A percentile compares a stretch with the other conserved stretches of the same genome.
phyloP scores from a whole-genome alignment of 2,329 filamentous ascomycete species.

The Coleophoma eucalyptorum region DNA sequence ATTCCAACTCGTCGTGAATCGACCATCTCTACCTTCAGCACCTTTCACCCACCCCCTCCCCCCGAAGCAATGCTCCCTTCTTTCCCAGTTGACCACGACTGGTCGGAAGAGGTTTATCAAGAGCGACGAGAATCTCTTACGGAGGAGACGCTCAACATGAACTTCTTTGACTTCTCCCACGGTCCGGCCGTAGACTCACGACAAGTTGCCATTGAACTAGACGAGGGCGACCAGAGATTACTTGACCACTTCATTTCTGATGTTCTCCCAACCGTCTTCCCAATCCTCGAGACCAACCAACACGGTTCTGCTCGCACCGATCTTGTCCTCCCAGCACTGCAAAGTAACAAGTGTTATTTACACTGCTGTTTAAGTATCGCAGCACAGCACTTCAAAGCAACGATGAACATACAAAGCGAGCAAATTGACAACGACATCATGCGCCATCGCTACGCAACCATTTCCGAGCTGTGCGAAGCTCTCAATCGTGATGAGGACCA shows the following conservation, averaged over 20 bases:
- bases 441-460: slow-evolving; percentile 84
- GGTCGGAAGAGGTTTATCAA: slow-evolving; percentile 67
- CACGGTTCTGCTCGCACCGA: slow-evolving; percentile 77
- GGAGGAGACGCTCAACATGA: slow-evolving; percentile 65
- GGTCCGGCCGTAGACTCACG: slow-evolving; percentile 57
- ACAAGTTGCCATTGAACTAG: slow-evolving; percentile 74
- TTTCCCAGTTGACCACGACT: slow-evolving; percentile 64
- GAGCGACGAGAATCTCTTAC: slow-evolving; percentile 59
- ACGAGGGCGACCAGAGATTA: slow-evolving; percentile 81
- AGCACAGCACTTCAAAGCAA: slow-evolving; percentile 86
- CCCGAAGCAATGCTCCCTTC: slow-evolving; percentile 63
- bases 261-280: slow-evolving; percentile 86
- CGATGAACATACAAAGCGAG: slow-evolving; percentile 60
- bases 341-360: slow-evolving; percentile 88
- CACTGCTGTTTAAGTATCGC: slow-evolving; percentile 95
- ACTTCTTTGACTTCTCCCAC: slow-evolving; percentile 81
- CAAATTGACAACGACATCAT: slow-evolving; percentile 88
- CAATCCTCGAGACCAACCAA: slow-evolving; percentile 86
- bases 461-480: slow-evolving; percentile 79
- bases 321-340: slow-evolving; percentile 81
- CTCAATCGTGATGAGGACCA: slow-evolving; percentile 79
- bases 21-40: slow-evolving; percentile 87
- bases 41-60: slow-evolving; percentile 76
- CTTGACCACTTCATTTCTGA: slow-evolving; percentile 88
- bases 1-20: slow-evolving; percentile 82